Base-by-base conservation (phyloP, 2,329 filamentous ascomycete genomes). In the Alternaria sp. region DNA sequence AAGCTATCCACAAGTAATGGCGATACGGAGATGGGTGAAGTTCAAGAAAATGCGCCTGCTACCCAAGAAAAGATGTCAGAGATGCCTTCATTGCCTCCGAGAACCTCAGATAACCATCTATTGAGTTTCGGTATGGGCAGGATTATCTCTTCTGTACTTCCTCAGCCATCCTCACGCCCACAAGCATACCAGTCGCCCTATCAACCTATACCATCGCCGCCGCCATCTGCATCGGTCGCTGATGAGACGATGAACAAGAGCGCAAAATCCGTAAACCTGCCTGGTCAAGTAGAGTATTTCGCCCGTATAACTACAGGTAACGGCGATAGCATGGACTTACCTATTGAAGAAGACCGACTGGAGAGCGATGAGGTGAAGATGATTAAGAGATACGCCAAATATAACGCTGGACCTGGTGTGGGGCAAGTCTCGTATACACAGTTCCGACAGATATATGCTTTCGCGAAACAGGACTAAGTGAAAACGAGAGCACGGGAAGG, bases 361-460 rank as follows among this genome's bases (percentile, higher is more conserved):
- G 45, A 62, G 18, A 54, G 34, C 11, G 41, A 50, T 10, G 62
- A 64, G 14, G 45, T 38, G 6, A 44, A 52, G 27, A 49, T 62
- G 38, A 50, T 64, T 28, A 30, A 40, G 18, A 62, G 57, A 51
- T 64, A 64, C 18, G 59, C 59, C 7, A 49, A 54, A 22, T 64
- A 55, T 44, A 63, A 60, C 10, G 57, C 57, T 32, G 32, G 50
- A n/a, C 43, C 44, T 7, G 14, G 50, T 14, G 49, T 43, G 16
- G 40, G 34, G 9, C 53, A 44, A 16, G 38, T 63, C 6, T 40
- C 53, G 4, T 63, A 60, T 7, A 32, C 28, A 6, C 57, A 63
- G 18, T 63, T 63, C 20, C 53, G 60, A 7, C 34, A 60, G 48
- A 52, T 67, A n/a, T 58, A 59, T 20, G 55, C 50, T 27, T 65